These are phyloP conservation scores for Clavaria fumosa DNA, from an alignment of 768 basidiomycete species.

Conservation along the genomic window DNA sequence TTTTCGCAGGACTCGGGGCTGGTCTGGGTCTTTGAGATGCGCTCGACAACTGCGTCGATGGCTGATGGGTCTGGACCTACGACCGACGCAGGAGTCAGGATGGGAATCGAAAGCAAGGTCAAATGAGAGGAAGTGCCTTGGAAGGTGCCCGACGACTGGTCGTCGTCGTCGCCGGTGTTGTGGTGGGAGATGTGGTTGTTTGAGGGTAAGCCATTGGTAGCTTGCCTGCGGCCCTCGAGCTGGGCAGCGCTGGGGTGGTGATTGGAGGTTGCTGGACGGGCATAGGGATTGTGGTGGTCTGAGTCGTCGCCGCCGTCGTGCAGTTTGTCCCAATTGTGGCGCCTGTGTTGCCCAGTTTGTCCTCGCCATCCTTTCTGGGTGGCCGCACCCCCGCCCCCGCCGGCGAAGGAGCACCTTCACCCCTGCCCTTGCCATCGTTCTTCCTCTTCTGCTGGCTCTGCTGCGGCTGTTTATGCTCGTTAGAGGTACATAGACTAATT, in stretches of 20 bases:
- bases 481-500: no score
- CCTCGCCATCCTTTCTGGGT: no score
- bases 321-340: no score
- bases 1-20: conserved; percentile 29
- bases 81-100: not conserved
- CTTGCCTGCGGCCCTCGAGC: not conserved
- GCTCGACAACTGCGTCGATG: conserved; percentile 8
- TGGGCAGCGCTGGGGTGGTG: not conserved
- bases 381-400: no score
- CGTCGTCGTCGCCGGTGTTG: conserved; percentile 12
- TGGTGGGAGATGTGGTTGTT: not conserved
- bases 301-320: no score
- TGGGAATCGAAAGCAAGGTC: not conserved
- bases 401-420: no score
- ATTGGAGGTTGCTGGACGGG: not conserved
- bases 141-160: not conserved
- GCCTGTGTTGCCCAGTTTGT: no score
- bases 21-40: conserved; percentile 8
- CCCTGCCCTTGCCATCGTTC: no score
- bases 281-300: conserved; percentile 9
- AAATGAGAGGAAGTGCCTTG: not conserved
- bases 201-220: not conserved
- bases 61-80: conserved; percentile 14
- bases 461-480: no score
- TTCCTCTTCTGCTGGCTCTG: no score